phyloP scores from a whole-genome alignment of 257 asterid genomes.

The Solanum neorickii region DNA sequence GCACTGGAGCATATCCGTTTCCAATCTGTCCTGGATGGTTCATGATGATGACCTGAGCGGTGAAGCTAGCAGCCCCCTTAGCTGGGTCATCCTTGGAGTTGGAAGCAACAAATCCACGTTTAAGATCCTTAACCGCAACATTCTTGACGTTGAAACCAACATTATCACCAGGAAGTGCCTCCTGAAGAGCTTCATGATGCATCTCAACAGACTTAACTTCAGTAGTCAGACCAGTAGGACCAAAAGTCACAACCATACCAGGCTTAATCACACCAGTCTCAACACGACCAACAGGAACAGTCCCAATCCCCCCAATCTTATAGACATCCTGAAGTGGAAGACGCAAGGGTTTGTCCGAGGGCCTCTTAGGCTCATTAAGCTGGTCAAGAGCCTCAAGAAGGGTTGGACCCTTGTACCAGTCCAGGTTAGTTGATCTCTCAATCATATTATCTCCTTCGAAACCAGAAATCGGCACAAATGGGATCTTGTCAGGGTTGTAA shows the following conservation, averaged over 20 bases:
- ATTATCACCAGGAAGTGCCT: conserved; percentile 81
- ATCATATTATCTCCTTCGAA: conserved; percentile 69
- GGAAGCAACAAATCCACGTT: conserved; percentile 73
- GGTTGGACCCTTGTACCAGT: conserved; percentile 88
- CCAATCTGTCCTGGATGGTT: conserved; percentile 81
- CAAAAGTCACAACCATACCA: conserved; percentile 65
- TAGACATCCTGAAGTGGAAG: conserved; percentile 87
- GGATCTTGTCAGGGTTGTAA: conserved; percentile 66
- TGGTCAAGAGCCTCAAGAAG: conserved; percentile 69
- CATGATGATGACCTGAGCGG: conserved; percentile 70
- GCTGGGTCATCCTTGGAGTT: conserved; percentile 83
- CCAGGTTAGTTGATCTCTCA: conserved; percentile 69
- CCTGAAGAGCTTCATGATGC: conserved; percentile 64
- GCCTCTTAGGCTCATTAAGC: conserved; percentile 65
- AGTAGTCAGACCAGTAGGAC: conserved; percentile 66
- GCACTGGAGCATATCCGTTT: conserved; percentile 59
- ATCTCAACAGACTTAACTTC: conserved; percentile 82
- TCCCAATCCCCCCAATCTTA: conserved; percentile 87
- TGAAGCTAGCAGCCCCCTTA: conserved; percentile 55
- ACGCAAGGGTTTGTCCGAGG: conserved; percentile 74
- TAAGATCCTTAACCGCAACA: conserved; percentile 76
- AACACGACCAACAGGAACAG: conserved; percentile 74
- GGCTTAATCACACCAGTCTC: conserved; percentile 62
- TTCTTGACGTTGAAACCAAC: conserved; percentile 81
- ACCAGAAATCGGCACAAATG: conserved; percentile 62